These are phyloP conservation scores for Claviceps maximensis DNA, from an alignment of 2,329 filamentous ascomycete genomes.

Conservation along the genomic window DNA sequence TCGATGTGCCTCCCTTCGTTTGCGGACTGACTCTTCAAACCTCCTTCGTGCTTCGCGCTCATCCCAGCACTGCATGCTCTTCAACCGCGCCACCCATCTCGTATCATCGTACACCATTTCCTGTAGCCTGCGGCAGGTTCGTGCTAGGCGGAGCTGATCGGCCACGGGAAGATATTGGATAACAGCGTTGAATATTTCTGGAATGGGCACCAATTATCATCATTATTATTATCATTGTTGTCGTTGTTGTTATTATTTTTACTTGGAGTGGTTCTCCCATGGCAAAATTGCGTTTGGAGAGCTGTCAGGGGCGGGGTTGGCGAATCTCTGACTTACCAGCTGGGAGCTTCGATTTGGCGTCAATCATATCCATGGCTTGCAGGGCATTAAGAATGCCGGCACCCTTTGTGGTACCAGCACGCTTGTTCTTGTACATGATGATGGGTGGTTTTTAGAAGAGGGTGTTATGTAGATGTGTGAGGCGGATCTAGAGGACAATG, in stretches of 20 bases:
- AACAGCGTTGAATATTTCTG: constrained; percentile 77
- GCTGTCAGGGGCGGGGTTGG: neutral
- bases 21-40: constrained; percentile 58
- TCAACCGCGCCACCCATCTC: constrained; percentile 78
- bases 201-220: too few relatives aligned
- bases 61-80: constrained; percentile 84
- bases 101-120: constrained; percentile 99
- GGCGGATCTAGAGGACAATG: neutral
- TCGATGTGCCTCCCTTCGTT: constrained; percentile 38
- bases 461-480: neutral
- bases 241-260: too few relatives aligned
- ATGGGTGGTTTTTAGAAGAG: neutral
- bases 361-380: constrained; percentile 67
- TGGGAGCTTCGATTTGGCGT: constrained; percentile 65
- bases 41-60: constrained; percentile 71
- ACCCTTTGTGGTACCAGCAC: constrained; percentile 25
- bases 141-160: constrained; percentile 76
- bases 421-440: constrained; percentile 35
- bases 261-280: too few relatives aligned
- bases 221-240: too few relatives aligned
- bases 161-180: constrained; percentile 78
- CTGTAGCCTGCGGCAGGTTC: constrained; percentile 70
- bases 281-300: too few relatives aligned
- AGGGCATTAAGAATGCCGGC: constrained; percentile 60
- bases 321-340: constrained; percentile 43